Percentiles rank a stretch among this genome's conserved stretches.
These are phyloP conservation scores for Fusarium scirpi DNA, from an alignment of 2,329 filamentous ascomycete species.

Conservation along the genomic window DNA sequence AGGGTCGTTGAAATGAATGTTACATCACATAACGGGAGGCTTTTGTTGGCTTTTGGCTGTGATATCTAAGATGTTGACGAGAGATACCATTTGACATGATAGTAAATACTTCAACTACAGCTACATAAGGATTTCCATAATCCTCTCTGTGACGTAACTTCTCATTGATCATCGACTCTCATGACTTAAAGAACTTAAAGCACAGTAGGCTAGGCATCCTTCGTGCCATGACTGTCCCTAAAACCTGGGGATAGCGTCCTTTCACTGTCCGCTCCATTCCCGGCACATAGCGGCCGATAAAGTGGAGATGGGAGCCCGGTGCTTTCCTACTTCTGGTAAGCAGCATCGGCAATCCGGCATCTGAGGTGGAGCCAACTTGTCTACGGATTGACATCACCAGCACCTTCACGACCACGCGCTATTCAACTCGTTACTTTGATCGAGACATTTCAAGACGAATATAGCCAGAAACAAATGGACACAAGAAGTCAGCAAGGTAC, in stretches of 20 bases:
- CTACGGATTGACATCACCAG: slow-evolving; percentile 34
- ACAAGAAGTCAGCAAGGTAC: background rate
- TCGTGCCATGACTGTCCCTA: slow-evolving; percentile 1
- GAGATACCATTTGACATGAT: background rate
- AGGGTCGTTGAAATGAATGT: slow-evolving; percentile 3
- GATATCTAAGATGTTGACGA: background rate
- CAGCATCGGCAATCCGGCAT: slow-evolving; percentile 44
- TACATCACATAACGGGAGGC: slow-evolving; percentile 7
- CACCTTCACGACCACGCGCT: background rate
- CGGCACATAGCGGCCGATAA: slow-evolving; percentile 36
- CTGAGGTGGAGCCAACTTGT: slow-evolving; percentile 12
- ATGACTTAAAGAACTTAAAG: background rate
- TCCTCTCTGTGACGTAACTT: background rate
- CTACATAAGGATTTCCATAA: background rate
- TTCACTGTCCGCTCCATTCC: slow-evolving; percentile 17
- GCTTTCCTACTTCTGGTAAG: slow-evolving; percentile 26
- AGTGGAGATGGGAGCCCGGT: slow-evolving; percentile 14
- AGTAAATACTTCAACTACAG: background rate
- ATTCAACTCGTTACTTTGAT: slow-evolving; percentile 5
- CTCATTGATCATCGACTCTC: background rate
- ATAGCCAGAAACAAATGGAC: background rate
- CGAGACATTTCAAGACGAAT: background rate
- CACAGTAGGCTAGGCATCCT: background rate
- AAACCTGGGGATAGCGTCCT: slow-evolving; percentile 27
- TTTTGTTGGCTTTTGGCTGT: background rate